Evolutionary conservation across 176 grass and related monocot species (phyloP).

Genomic region (Triticum aestivum): IWGSC_CS_RefSeq_v2.1 NC_057811.1:432116587-432117086

Average conservation of each 20-base stretch:
- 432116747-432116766: conserved; percentile 41
- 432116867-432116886: background rate
- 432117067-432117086: background rate
- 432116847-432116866: background rate
- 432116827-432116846: conserved; percentile 5
- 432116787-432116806: background rate
- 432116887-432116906: background rate
- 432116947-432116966: background rate
- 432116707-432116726: background rate
- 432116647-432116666: background rate
- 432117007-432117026: background rate
- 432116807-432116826: conserved; percentile 20
- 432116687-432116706: background rate
- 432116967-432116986: background rate
- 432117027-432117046: background rate
- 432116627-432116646: background rate
- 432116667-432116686: conserved; percentile 4
- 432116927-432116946: background rate
- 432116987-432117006: background rate
- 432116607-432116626: background rate
- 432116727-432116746: conserved; percentile 23
- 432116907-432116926: background rate
- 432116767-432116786: background rate
- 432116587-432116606: background rate
- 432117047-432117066: background rate